Evolutionary conservation across 345 rosid species (phyloP), one percentile per base, ranked within the genome.

Genomic region (Corymbia maculata): DNA sequence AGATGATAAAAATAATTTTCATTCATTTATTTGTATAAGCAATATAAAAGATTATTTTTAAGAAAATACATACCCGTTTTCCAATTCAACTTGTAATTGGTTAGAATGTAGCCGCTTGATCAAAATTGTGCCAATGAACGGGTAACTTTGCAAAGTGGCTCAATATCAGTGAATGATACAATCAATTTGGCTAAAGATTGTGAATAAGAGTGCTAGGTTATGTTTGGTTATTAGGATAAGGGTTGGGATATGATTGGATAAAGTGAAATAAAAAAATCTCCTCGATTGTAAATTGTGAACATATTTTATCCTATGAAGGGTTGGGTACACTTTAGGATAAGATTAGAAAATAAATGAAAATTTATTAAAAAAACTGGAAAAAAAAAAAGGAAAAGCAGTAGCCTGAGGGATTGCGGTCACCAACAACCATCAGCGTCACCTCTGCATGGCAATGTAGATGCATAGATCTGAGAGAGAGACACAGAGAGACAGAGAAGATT

Each of bases 11-110:
- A 55, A 22, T 55, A 55, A 22, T 55, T 55, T 55, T 55, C 11
- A 8, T 55, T 55, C 0, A 55, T 55, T 55, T 12, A 22, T 9
- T 55, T 55, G 21, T 9, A 0, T 22, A 0, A 55, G 0, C 21
- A 26, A 9, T 55, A 55, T 22, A 24, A 9, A 2, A 21, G 28
- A 12, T 22, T 5, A 4, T 55, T 55, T 1, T 8, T 55, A 55
- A 11, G 61, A 55, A 55, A 1, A n/a, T n/a, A n/a, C n/a, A n/a
- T n/a, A n/a, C n/a, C n/a, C n/a, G n/a, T n/a, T n/a, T n/a, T n/a
- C n/a, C n/a, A n/a, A n/a, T n/a, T n/a, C n/a, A n/a, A n/a, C n/a
- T n/a, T n/a, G n/a, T n/a, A n/a, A n/a, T n/a, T n/a, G n/a, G n/a
- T n/a, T n/a, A n/a, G n/a, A n/a, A n/a, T n/a, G n/a, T n/a, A n/a